phyloP scores from a whole-genome alignment of 495 filamentous ascomycete genomes.

The Delitschia confertaspora region DNA sequence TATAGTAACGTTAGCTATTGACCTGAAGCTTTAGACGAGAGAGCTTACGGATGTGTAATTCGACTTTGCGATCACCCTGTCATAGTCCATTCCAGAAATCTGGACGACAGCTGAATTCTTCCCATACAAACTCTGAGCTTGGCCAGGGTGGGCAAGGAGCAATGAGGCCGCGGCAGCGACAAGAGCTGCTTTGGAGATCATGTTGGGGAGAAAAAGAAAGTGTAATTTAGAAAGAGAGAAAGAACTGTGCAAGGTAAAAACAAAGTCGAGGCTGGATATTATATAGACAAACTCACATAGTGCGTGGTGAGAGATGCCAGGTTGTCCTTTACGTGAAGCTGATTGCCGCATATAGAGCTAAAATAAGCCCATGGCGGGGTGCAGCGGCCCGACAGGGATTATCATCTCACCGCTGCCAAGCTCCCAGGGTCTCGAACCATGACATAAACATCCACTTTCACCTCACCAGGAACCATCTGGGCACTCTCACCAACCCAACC shows the following conservation, averaged over 20 bases:
- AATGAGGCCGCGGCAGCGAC: conserved; percentile 42
- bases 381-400: not conserved
- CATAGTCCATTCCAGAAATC: conserved; percentile 74
- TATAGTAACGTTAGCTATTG: conserved; percentile 32
- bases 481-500: not conserved
- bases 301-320: conserved; percentile 14
- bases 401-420: not conserved
- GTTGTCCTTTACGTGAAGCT: conserved; percentile 15
- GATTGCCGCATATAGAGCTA: not conserved
- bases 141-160: conserved; percentile 51
- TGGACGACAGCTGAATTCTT: conserved; percentile 85
- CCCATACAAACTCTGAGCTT: conserved; percentile 67
- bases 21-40: not conserved
- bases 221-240: conserved; percentile 4
- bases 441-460: not conserved
- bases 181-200: conserved; percentile 33
- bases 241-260: not conserved
- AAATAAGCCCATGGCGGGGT: conserved; percentile 10
- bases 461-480: conserved; percentile 17
- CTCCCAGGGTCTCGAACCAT: no score
- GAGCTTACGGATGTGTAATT: conserved; percentile 79
- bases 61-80: conserved; percentile 74
- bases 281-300: conserved; percentile 16
- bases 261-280: not conserved
- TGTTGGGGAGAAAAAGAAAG: conserved; percentile 9